phyloP scores from a whole-genome alignment of 1,284 basidiomycete species.

The Pascua guehoae region DNA sequence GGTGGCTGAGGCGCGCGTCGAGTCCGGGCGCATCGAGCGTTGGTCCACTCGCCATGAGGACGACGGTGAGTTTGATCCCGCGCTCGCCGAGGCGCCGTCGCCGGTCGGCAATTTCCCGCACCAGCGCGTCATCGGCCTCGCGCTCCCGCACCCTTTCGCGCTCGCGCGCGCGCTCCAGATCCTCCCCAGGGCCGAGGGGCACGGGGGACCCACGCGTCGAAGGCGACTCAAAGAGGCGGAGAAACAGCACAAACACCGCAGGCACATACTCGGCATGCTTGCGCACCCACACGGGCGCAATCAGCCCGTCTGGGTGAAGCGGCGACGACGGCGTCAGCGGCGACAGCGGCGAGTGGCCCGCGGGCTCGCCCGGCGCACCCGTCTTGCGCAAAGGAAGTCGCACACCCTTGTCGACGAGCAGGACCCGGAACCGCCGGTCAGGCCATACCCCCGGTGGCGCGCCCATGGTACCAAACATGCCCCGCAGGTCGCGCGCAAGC shows the following conservation, averaged over 20 bases:
- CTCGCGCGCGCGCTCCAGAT: constrained; percentile 4
- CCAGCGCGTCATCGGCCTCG: constrained; percentile 66
- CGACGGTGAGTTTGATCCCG: constrained; percentile 88
- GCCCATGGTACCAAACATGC: constrained; percentile 61
- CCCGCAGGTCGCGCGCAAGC: constrained; percentile 57
- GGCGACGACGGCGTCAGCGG: constrained; percentile 84
- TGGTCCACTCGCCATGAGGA: constrained; percentile 79
- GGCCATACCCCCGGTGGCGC: constrained; percentile 52
- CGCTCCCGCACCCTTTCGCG: constrained; percentile 60
- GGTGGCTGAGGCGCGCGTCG: constrained; percentile 75
- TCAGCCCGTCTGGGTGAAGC: constrained; percentile 86
- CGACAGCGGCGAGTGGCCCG: constrained; percentile 76
- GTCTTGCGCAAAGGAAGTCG: constrained; percentile 84
- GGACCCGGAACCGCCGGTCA: constrained; percentile 65
- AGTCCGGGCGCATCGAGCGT: constrained; percentile 79
- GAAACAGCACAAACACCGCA: constrained; percentile 85
- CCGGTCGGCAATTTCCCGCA: constrained; percentile 70
- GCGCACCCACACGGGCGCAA: constrained; percentile 94
- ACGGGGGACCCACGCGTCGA: constrained; percentile 13
- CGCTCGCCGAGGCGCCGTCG: constrained; percentile 77
- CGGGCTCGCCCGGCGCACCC: constrained; percentile 37
- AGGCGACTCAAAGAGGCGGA: constrained; percentile 67
- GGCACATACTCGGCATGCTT: constrained; percentile 90
- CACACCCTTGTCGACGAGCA: constrained; percentile 74
- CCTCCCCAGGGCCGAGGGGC: constrained; percentile 16